A percentile compares a stretch with the other conserved stretches of the same genome.
phyloP scores from a whole-genome alignment of 2,329 filamentous ascomycete genomes.

The Myriosclerotinia duriaeana region DNA sequence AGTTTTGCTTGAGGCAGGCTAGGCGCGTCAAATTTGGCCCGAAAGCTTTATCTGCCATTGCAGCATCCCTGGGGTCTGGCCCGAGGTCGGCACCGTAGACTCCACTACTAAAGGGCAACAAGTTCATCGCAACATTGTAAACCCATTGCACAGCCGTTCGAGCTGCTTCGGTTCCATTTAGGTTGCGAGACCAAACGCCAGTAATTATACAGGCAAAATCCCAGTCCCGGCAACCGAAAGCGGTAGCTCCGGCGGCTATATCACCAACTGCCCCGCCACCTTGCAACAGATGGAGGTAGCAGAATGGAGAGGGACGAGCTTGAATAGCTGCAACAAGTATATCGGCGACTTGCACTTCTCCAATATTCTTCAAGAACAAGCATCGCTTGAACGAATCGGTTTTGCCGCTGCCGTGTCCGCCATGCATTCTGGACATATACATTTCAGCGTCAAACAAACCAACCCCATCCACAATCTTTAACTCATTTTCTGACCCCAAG shows the following conservation, averaged over 20 bases:
- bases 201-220: constrained; percentile 64
- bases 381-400: constrained; percentile 66
- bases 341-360: constrained; percentile 39
- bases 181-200: constrained; percentile 57
- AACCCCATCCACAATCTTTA: constrained; percentile 47
- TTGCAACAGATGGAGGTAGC: constrained; percentile 63
- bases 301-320: constrained; percentile 43
- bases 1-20: constrained; percentile 49
- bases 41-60: constrained; percentile 55
- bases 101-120: constrained; percentile 53
- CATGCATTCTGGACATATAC: constrained; percentile 60
- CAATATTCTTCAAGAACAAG: constrained; percentile 56
- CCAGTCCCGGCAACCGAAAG: constrained; percentile 65
- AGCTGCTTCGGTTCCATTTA: constrained; percentile 48
- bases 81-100: constrained; percentile 62
- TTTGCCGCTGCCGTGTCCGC: constrained; percentile 55
- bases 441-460: constrained; percentile 59
- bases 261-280: constrained; percentile 55
- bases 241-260: constrained; percentile 47
- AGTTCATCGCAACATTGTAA: constrained; percentile 48
- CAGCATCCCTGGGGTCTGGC: constrained; percentile 57
- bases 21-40: constrained; percentile 54
- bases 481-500: constrained; percentile 42
- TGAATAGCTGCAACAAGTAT: constrained; percentile 49
- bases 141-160: constrained; percentile 53